Conservation (phyloP, 1,139 yeast genomes). For the Saccharomyces hybrid region DNA sequence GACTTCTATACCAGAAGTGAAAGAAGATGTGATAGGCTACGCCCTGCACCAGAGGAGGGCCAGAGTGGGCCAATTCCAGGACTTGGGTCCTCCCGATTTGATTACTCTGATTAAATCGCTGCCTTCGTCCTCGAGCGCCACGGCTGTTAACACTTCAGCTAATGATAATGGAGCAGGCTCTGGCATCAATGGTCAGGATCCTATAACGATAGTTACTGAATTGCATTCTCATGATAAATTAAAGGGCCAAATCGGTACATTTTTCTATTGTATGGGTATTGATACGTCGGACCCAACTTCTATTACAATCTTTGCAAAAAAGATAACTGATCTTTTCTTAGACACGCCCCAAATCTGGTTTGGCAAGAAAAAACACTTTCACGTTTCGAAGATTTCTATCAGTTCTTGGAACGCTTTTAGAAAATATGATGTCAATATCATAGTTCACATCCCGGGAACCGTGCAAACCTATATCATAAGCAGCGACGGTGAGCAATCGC, state of each 20-base stretch:
- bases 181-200: conserved; percentile 6
- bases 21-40: conserved; percentile 44
- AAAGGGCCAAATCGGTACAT: conserved; percentile 35
- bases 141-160: conserved; percentile 5
- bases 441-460: conserved; percentile 71
- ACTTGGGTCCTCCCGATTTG: conserved; percentile 88
- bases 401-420: conserved; percentile 69
- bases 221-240: conserved; percentile 28
- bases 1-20: conserved; percentile 48
- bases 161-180: conserved; percentile 7
- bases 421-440: conserved; percentile 68
- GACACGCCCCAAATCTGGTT: conserved; percentile 61
- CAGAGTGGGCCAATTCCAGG: conserved; percentile 41
- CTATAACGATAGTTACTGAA: conserved; percentile 15
- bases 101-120: conserved; percentile 53
- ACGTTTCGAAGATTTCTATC: conserved; percentile 63
- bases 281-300: conserved; percentile 61
- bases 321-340: conserved; percentile 58
- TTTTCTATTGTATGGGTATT: conserved; percentile 45
- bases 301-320: conserved; percentile 71
- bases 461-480: conserved; percentile 66
- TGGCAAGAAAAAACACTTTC: conserved; percentile 70
- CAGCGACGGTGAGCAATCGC: conserved; percentile 41
- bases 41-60: conserved; percentile 44
- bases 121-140: conserved; percentile 20